These are phyloP conservation scores for Gypsophila paniculata DNA, from an alignment of 179 eudicot species.

Conservation along the genomic window DNA sequence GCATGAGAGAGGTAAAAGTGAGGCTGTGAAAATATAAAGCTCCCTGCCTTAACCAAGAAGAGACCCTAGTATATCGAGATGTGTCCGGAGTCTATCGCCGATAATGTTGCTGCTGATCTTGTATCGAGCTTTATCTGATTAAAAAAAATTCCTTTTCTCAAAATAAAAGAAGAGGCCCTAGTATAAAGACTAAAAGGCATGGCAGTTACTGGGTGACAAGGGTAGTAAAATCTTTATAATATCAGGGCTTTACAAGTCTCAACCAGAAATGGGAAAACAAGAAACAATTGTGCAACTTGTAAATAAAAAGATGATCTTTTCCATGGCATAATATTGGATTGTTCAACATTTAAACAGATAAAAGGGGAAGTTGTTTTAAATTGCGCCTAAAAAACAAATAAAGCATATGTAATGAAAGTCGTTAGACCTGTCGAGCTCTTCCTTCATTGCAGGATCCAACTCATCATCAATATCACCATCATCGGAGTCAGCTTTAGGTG, in stretches of 20 bases:
- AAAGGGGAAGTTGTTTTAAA: neutral
- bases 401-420: neutral
- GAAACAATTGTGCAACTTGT: neutral
- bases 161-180: too few relatives aligned
- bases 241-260: too few relatives aligned
- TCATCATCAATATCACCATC: conserved; percentile 66
- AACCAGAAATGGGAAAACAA: too few relatives aligned
- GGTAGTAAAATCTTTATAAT: neutral
- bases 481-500: conserved; percentile 52
- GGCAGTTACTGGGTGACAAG: neutral
- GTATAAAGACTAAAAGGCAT: too few relatives aligned
- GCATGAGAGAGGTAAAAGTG: neutral
- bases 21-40: neutral
- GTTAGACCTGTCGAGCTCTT: conserved; percentile 70
- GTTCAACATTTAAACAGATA: neutral
- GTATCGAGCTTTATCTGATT: too few relatives aligned
- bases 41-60: neutral
- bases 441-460: conserved; percentile 79
- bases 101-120: too few relatives aligned
- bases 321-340: neutral
- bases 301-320: neutral
- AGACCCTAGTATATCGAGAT: too few relatives aligned
- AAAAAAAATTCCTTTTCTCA: too few relatives aligned
- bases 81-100: too few relatives aligned
- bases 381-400: neutral